phyloP scores from a whole-genome alignment of 1,284 basidiomycete species.

The Pulveroboletus sp. region DNA sequence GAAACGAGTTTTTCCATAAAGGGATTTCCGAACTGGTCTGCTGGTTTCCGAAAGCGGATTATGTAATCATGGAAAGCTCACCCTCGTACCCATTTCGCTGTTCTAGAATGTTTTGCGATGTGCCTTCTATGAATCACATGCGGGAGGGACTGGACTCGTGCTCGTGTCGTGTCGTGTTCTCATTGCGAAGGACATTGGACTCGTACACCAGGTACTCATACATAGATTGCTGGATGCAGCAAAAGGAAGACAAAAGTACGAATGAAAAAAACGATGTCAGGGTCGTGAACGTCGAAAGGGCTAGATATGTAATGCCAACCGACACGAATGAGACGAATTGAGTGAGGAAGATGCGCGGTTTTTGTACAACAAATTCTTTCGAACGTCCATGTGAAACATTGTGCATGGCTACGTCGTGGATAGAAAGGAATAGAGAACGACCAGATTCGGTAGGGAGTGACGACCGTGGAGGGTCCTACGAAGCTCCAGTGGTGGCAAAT shows the following conservation, averaged over 20 bases:
- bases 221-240: constrained; percentile 33
- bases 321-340: constrained; percentile 23
- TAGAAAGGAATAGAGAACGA: constrained; percentile 6
- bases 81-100: constrained; percentile 10
- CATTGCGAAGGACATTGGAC: constrained; percentile 9
- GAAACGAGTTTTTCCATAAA: neutral
- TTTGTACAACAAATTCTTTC: constrained; percentile 29
- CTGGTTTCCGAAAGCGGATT: constrained; percentile 16
- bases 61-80: too few species aligned
- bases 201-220: constrained; percentile 46
- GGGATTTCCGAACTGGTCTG: neutral
- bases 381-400: constrained; percentile 18
- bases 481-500: constrained; percentile 47
- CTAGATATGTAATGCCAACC: constrained; percentile 24
- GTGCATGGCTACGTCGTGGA: constrained; percentile 9
- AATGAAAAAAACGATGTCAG: constrained; percentile 19
- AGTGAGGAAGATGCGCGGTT: constrained; percentile 14
- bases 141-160: constrained; percentile 1
- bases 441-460: constrained; percentile 16
- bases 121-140: constrained; percentile 16
- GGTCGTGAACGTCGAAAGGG: constrained; percentile 32
- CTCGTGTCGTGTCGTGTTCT: constrained; percentile 12
- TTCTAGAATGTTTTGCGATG: constrained; percentile 17
- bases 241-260: constrained; percentile 8
- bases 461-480: constrained; percentile 29